Percentiles rank a stretch among this genome's conserved stretches.
phyloP scores from a whole-genome alignment of 495 filamentous ascomycete genomes.

The Aspergillus affinis region DNA sequence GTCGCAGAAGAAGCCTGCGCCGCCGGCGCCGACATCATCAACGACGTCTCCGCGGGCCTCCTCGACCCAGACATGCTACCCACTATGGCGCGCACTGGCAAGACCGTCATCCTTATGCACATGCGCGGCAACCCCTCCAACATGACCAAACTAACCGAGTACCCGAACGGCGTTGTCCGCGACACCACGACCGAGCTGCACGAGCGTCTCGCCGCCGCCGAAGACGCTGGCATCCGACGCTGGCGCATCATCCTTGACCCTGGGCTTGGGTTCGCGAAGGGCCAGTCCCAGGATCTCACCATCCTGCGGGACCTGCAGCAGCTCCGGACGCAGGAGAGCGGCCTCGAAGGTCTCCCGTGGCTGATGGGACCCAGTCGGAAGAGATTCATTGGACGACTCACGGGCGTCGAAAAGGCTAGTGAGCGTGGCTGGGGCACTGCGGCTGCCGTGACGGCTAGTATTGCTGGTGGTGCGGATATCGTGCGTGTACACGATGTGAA shows the following conservation, averaged over 20 bases:
- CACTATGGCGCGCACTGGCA: conserved; percentile 76
- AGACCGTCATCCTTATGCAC: conserved; percentile 88
- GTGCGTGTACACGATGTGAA: conserved; percentile 91
- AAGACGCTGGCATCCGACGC: conserved; percentile 77
- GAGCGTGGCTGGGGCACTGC: conserved; percentile 83
- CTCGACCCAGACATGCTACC: conserved; percentile 81
- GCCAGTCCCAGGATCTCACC: conserved; percentile 73
- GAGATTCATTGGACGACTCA: conserved; percentile 80
- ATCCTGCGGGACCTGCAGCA: conserved; percentile 66
- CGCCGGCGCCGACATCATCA: conserved; percentile 90
- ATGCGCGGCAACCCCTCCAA: conserved; percentile 87
- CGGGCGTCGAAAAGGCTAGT: conserved; percentile 66
- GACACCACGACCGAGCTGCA: conserved; percentile 70
- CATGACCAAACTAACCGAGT: conserved; percentile 69
- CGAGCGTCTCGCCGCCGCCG: conserved; percentile 69
- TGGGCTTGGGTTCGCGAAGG: conserved; percentile 91
- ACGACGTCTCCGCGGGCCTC: conserved; percentile 84
- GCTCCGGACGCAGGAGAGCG: conserved; percentile 57
- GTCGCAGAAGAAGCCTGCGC: conserved; percentile 80
- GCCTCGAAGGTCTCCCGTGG: conserved; percentile 78
- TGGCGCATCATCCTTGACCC: conserved; percentile 97
- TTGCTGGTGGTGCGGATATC: conserved; percentile 91
- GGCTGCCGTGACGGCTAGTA: conserved; percentile 80
- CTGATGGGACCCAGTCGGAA: conserved; percentile 88
- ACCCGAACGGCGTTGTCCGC: conserved; percentile 71